phyloP scores from a whole-genome alignment of 768 basidiomycete genomes.

The Podaxis sp. region DNA sequence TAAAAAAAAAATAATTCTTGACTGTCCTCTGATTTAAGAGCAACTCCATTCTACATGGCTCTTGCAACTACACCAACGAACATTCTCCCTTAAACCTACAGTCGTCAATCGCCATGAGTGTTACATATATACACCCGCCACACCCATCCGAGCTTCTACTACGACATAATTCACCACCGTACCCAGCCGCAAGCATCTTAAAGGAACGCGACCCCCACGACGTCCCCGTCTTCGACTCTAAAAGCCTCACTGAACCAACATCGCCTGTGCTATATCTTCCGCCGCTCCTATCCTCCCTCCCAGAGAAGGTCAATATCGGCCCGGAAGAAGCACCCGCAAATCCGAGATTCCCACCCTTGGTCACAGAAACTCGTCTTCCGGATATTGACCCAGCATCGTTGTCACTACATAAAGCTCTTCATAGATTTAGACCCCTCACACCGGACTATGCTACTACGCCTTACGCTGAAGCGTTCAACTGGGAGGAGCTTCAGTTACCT shows the following conservation, averaged over 20 bases:
- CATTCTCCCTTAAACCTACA: background rate
- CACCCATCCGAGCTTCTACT: conserved; percentile 21
- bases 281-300: conserved; percentile 77
- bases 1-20: background rate
- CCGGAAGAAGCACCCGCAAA: conserved; percentile 16
- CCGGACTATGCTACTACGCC: conserved; percentile 55
- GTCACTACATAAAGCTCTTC: conserved; percentile 81
- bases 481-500: conserved; percentile 66
- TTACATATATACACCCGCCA: conserved; percentile 28
- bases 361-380: conserved; percentile 75
- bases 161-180: background rate
- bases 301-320: conserved; percentile 32
- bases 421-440: conserved; percentile 62
- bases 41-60: background rate
- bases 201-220: conserved; percentile 47
- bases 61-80: background rate
- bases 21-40: background rate
- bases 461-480: conserved; percentile 86
- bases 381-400: conserved; percentile 82
- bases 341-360: conserved; percentile 36
- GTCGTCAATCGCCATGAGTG: conserved; percentile 18
- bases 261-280: conserved; percentile 74
- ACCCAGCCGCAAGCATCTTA: conserved; percentile 7
- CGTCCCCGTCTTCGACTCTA: conserved; percentile 44
- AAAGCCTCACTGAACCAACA: conserved; percentile 22